Base-by-base conservation (phyloP, 2,329 filamentous ascomycete species). In the Emericellopsis atlantica region DNA sequence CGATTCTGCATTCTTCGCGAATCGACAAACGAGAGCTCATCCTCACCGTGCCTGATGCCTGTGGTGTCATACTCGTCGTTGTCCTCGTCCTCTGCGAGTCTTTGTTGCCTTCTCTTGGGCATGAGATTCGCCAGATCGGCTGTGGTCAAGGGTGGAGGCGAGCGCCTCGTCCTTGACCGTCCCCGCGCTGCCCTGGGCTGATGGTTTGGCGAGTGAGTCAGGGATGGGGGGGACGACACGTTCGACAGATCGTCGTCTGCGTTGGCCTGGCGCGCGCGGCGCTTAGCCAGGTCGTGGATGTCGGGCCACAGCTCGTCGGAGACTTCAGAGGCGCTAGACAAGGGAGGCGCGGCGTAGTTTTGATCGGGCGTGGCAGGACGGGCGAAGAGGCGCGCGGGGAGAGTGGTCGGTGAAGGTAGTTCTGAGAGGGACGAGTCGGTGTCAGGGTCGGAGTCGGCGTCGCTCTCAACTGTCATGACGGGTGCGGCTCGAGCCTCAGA, bases 181-280 rank as follows among this genome's bases (percentile, higher is more conserved):
- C 55, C 54, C 46, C 62, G 46, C 37, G 45, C 40, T 37, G 47
- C 54, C 11, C 45, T 43, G 14, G 49, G 46, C 1, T 57, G 55
- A 44, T 64, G 69, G 49, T 81, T 80, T 26, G 78, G 78, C 1
- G 78, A 82, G 51, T 81, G 76, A 4, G 77, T 82, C 4, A 82
- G 62, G 0, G 78, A 81, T 1, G 78, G 78, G 0, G 76, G 78
- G 3, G 76, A 81, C 2, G 78, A 81, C 10, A 75, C 59, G 36
- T 76, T 68, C 1, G 72, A 76, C n/a, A 62, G 47, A 45, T 65
- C 57, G 36, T 64, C 64, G 21, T 64, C 65, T 12, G 54, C 55
- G 12, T 56, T 46, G 2, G 62, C 62, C 5, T 51, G 55, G 5
- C 59, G 56, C 10, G 64, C 59, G 21, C 65, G 66, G 39, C 65